These are phyloP conservation scores for Chlamydomonas schloesseri DNA, from an alignment of 139 green algal species.

Conservation along the genomic window DNA sequence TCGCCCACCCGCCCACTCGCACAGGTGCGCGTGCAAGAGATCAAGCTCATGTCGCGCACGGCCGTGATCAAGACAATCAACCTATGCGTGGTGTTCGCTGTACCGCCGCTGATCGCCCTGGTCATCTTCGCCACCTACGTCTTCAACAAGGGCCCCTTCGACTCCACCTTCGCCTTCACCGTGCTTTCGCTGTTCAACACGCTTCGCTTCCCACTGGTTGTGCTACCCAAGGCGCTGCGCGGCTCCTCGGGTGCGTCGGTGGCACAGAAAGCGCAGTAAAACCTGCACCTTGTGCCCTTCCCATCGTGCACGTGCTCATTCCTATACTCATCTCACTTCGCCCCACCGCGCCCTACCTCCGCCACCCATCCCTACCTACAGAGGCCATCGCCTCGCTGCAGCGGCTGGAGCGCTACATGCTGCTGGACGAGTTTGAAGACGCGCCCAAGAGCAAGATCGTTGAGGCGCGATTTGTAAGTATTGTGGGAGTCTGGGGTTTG, in stretches of 20 bases:
- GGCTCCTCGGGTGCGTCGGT: conserved; percentile 56
- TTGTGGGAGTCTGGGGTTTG: too few species aligned
- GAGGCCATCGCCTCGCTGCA: conserved; percentile 60
- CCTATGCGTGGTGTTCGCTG: conserved; percentile 75
- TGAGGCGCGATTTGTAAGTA: conserved; percentile 55
- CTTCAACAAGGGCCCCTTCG: conserved; percentile 58
- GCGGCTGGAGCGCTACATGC: conserved; percentile 70
- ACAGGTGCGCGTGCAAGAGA: conserved; percentile 65
- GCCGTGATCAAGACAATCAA: conserved; percentile 76
- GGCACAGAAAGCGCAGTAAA: too few species aligned
- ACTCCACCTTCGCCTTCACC: conserved; percentile 74
- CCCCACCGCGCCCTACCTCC: too few species aligned
- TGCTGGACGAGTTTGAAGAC: conserved; percentile 58
- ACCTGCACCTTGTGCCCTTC: too few species aligned
- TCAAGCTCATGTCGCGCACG: conserved; percentile 52
- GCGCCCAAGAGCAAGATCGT: conserved; percentile 15
- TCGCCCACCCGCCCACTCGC: too few species aligned
- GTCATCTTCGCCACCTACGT: conserved; percentile 76
- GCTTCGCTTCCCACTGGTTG: conserved; percentile 83
- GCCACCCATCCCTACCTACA: too few species aligned
- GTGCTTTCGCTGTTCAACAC: conserved; percentile 86
- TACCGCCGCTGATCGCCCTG: conserved; percentile 67
- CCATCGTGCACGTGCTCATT: too few species aligned
- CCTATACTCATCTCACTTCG: too few species aligned
- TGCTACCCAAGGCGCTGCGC: conserved; percentile 81